Conservation (phyloP, 495 filamentous ascomycete species). For the Thozetella sp. region DNA sequence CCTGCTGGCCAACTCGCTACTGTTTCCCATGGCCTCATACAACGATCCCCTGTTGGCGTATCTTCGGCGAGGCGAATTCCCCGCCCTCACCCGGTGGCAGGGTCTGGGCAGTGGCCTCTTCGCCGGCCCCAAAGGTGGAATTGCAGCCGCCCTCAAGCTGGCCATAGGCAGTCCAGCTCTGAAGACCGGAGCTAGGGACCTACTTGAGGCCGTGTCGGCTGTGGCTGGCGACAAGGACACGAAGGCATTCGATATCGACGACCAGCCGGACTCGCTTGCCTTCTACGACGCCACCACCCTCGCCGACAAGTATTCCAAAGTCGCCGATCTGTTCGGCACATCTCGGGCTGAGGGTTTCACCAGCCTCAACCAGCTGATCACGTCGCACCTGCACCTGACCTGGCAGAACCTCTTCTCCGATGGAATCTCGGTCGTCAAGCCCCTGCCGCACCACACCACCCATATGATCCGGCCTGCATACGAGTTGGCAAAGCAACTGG, state of each 20-base stretch:
- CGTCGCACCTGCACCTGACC: conserved; percentile 81
- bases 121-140: conserved; percentile 65
- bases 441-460: conserved; percentile 71
- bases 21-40: conserved; percentile 83
- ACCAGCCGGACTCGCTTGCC: conserved; percentile 67
- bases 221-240: conserved; percentile 34
- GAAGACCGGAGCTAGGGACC: conserved; percentile 50
- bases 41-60: conserved; percentile 72
- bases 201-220: conserved; percentile 59
- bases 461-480: conserved; percentile 69
- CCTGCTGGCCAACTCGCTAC: conserved; percentile 74
- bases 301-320: conserved; percentile 60
- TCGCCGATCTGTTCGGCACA: conserved; percentile 62
- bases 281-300: conserved; percentile 72
- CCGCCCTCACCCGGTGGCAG: conserved; percentile 74
- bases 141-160: conserved; percentile 67
- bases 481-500: conserved; percentile 70
- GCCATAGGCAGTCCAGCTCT: conserved; percentile 57
- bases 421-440: conserved; percentile 81
- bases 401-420: conserved; percentile 76
- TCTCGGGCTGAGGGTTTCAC: conserved; percentile 58
- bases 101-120: conserved; percentile 72
- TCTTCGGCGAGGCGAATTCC: conserved; percentile 74
- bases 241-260: conserved; percentile 65
- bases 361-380: conserved; percentile 73